Base-by-base conservation (phyloP, 2,329 filamentous ascomycete species). In the Monosporascus ibericus region DNA sequence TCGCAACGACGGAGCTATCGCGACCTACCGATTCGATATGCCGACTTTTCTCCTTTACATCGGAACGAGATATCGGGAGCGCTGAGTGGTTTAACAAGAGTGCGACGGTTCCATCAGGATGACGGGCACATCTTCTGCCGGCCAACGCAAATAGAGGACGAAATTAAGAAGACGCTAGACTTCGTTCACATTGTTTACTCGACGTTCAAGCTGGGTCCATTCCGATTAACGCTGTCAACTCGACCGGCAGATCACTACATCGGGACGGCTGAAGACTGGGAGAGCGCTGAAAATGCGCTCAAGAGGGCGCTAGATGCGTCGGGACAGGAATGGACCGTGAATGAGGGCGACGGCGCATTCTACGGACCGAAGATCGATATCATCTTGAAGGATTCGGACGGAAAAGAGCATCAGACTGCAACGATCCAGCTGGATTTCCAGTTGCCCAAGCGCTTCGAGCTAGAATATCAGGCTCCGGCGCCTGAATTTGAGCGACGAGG, bases 61-160 rank as follows among this genome's bases (percentile, higher is more conserved):
- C 83, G 94, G 52, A 97, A 99, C 68, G 94, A 99, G 72, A 86
- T 92, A 36, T 96, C 91, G 2, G 94, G 94, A 51, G 92, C 94
- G 5, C 78, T 99, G 44, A 89, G 86, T 46, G 94, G 94, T 36
- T 78, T 99, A 57, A 97, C 94, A 3, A 85, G 94, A 70, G 92
- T 97, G 11, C 85, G 94, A 48, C 85, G 92, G 60, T 97, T 99
- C 76, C 88, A 94, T 68, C 92, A 97, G 73, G 94, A 99, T 64
- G 94, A 99, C 69, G 89, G 88, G 3, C 94, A 99, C 69, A 94
- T 96, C 61, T 96, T 99, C 79, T 96, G 92, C 73, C 85, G 86
- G 6, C 65, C 75, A 58, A 59, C 60, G 37, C 66, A 68, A 50
- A 64, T 68, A 24, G 82, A 90, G 62, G 86, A 90, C 55, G 90